Conservation (phyloP, 306 rosid genomes). For the Vicia sativa region DNA sequence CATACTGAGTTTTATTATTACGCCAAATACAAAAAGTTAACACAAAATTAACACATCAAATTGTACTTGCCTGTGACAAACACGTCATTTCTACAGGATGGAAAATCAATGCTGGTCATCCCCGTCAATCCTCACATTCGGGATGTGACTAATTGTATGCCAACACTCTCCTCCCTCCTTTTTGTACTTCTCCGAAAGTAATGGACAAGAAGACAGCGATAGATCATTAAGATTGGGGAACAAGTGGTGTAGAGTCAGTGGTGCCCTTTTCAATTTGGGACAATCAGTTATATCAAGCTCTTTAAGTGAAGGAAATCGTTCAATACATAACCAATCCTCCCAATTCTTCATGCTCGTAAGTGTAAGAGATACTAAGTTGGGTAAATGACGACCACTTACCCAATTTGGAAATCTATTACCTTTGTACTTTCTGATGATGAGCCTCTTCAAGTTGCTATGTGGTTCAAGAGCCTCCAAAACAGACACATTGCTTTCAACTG, state of each 20-base stretch:
- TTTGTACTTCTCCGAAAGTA: too few species aligned
- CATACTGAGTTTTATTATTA: too few species aligned
- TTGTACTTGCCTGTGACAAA: too few species aligned
- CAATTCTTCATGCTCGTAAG: too few species aligned
- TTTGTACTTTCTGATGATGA: not conserved
- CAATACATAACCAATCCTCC: not conserved
- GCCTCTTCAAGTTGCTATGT: not conserved
- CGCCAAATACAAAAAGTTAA: too few species aligned
- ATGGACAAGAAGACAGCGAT: not conserved
- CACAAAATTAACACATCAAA: too few species aligned
- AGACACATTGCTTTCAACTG: not conserved
- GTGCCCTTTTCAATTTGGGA: not conserved
- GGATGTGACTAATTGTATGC: too few species aligned
- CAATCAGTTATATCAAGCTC: accelerated
- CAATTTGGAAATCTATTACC: not conserved
- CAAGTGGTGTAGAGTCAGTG: not conserved
- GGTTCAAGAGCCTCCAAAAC: not conserved
- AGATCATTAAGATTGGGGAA: not conserved
- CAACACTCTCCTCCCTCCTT: too few species aligned
- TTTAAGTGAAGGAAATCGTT: not conserved
- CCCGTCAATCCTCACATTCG: too few species aligned
- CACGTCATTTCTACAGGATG: too few species aligned
- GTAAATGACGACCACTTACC: not conserved
- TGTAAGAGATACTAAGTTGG: not conserved
- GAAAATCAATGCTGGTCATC: too few species aligned